Evolutionary conservation across 2,329 filamentous ascomycete genomes (phyloP).

Genomic region (Furcasterigmium furcatum): DNA sequence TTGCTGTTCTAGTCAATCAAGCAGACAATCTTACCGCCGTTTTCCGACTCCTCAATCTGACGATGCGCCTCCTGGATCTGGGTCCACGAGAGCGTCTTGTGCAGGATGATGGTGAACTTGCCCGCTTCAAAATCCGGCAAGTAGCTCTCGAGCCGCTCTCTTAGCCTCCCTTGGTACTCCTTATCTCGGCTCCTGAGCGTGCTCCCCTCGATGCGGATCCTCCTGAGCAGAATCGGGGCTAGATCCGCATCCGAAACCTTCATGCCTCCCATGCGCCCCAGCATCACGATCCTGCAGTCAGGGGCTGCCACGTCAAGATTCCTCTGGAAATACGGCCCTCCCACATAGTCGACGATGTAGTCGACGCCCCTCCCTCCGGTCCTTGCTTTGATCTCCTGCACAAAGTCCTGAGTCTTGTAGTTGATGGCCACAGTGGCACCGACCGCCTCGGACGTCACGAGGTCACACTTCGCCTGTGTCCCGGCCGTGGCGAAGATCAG

Average conservation of each 20-base stretch:
- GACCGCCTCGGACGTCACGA: slow-evolving; percentile 66
- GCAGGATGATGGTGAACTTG: slow-evolving; percentile 72
- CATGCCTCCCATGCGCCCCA: slow-evolving; percentile 71
- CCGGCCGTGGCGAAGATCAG: slow-evolving; percentile 80
- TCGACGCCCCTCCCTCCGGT: slow-evolving; percentile 80
- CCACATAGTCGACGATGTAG: slow-evolving; percentile 83
- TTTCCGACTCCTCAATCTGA: slow-evolving; percentile 68
- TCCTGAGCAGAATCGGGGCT: slow-evolving; percentile 68
- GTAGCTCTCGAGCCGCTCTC: slow-evolving; percentile 74
- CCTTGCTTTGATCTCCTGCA: slow-evolving; percentile 62
- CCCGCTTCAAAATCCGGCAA: slow-evolving; percentile 72
- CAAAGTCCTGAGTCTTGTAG: slow-evolving; percentile 77
- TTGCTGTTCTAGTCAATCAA: slow-evolving; percentile 39
- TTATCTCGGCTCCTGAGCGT: slow-evolving; percentile 76
- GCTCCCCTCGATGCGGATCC: slow-evolving; percentile 77
- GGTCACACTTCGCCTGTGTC: slow-evolving; percentile 75
- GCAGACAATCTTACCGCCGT: slow-evolving; percentile 70
- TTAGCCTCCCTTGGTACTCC: slow-evolving; percentile 73
- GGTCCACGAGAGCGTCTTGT: slow-evolving; percentile 79
- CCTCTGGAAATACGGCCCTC: slow-evolving; percentile 72
- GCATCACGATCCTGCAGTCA: slow-evolving; percentile 73
- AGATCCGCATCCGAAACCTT: slow-evolving; percentile 72
- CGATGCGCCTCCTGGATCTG: slow-evolving; percentile 69
- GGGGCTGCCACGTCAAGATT: slow-evolving; percentile 73
- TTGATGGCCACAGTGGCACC: slow-evolving; percentile 81